These are phyloP conservation scores for Verticillium zaregamsianum DNA, from an alignment of 2,329 filamentous ascomycete species.

Conservation along the genomic window DNA sequence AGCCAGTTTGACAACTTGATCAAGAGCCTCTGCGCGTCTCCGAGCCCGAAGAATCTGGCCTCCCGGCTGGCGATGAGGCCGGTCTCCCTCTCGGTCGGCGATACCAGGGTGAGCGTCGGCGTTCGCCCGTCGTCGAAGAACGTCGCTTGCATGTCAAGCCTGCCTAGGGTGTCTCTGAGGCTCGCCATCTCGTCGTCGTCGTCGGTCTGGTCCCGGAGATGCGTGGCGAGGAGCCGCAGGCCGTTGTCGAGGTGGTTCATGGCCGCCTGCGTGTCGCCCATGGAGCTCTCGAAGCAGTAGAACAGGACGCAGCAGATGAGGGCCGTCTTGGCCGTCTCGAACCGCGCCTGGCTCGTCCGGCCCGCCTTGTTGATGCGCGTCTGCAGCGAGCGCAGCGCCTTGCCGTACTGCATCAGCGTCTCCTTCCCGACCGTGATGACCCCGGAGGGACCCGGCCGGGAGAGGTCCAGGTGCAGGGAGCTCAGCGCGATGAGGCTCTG, in stretches of 20 bases:
- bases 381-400: slow-evolving; percentile 7
- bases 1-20: slow-evolving; percentile 6
- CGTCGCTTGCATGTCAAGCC: slow-evolving; percentile 9
- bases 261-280: slow-evolving; percentile 9
- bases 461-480: slow-evolving; percentile 8
- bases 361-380: slow-evolving; percentile 4
- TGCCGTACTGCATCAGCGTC: slow-evolving; percentile 5
- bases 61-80: background rate
- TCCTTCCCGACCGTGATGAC: background rate
- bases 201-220: background rate
- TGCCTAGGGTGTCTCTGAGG: slow-evolving; percentile 2
- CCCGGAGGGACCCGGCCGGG: background rate
- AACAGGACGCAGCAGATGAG: slow-evolving; percentile 11
- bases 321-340: background rate
- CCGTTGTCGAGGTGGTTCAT: slow-evolving; percentile 9
- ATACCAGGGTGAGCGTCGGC: slow-evolving; percentile 1
- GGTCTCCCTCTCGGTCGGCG: background rate
- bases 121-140: slow-evolving; percentile 6
- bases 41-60: background rate
- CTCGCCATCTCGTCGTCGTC: background rate
- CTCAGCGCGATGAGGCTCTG: slow-evolving; percentile 11
- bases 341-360: background rate
- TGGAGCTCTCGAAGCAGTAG: slow-evolving; percentile 10
- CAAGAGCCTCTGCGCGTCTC: slow-evolving; percentile 2
- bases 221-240: background rate